Evolutionary conservation across 1,284 basidiomycete genomes (phyloP).

Genomic region (Tilletiaria anomala): DNA sequence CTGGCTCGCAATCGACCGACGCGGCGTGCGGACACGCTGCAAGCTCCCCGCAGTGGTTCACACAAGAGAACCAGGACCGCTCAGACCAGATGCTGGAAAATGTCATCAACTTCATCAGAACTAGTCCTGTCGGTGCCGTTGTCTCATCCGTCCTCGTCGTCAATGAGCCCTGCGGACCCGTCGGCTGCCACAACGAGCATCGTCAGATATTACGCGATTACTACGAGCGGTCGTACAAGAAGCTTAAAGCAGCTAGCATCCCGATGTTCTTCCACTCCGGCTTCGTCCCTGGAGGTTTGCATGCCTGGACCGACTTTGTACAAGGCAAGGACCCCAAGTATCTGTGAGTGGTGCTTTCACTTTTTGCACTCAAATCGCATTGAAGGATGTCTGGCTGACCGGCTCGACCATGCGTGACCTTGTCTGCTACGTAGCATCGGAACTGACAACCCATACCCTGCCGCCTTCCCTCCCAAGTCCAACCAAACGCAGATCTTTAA

Average conservation of each 20-base stretch:
- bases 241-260: slow-evolving; percentile 12
- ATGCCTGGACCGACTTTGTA: slow-evolving; percentile 8
- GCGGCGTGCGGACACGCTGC: background rate
- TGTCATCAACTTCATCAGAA: slow-evolving; percentile 19
- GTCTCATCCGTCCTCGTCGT: slow-evolving; percentile 25
- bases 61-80: slow-evolving; percentile 15
- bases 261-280: slow-evolving; percentile 32
- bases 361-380: too few species aligned
- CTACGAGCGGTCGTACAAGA: slow-evolving; percentile 20
- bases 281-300: slow-evolving; percentile 6
- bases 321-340: slow-evolving; percentile 24
- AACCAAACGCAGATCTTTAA: slow-evolving; percentile 7
- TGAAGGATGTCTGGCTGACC: too few species aligned
- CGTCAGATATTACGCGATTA: slow-evolving; percentile 4
- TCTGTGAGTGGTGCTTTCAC: too few species aligned
- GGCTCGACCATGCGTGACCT: too few species aligned
- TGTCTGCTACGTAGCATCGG: too few species aligned
- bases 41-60: slow-evolving; percentile 22
- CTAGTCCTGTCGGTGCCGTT: slow-evolving; percentile 17
- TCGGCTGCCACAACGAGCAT: slow-evolving; percentile 7
- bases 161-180: slow-evolving; percentile 20
- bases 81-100: slow-evolving; percentile 17
- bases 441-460: background rate
- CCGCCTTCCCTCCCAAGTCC: background rate
- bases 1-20: slow-evolving; percentile 37